Evolutionary conservation across 1,284 basidiomycete species (phyloP).

Genomic region (Ceratobasidium sp.): DNA sequence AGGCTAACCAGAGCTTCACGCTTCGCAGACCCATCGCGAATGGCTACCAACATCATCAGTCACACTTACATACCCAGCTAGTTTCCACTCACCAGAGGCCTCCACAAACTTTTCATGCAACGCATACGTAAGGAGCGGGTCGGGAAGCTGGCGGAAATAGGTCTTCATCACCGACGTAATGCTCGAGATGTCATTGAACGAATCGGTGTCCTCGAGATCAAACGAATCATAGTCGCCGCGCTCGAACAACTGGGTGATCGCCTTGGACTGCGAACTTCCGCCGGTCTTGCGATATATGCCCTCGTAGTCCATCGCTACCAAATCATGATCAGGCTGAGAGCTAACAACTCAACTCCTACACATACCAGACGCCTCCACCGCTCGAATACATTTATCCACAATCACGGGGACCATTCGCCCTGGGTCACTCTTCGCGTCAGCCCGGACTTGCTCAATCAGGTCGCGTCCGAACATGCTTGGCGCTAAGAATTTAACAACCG

Average conservation of each 20-base stretch:
- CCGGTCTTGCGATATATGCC: conserved; percentile 98
- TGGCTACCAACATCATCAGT: conserved; percentile 53
- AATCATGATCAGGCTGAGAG: background rate
- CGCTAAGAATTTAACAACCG: conserved; percentile 56
- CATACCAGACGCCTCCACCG: conserved; percentile 86
- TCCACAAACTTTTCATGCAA: conserved; percentile 91
- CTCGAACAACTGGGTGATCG: conserved; percentile 95
- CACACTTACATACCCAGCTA: background rate
- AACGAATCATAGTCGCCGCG: conserved; percentile 88
- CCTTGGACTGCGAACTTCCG: conserved; percentile 90
- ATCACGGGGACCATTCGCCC: conserved; percentile 78
- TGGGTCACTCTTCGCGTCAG: conserved; percentile 71
- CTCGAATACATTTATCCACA: conserved; percentile 94
- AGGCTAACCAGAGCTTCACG: conserved; percentile 72
- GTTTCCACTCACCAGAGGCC: conserved; percentile 63
- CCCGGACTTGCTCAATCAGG: conserved; percentile 81
- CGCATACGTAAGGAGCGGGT: conserved; percentile 90
- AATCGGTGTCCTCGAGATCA: conserved; percentile 85
- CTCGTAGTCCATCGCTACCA: conserved; percentile 85
- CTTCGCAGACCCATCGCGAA: conserved; percentile 72
- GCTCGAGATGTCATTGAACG: conserved; percentile 97
- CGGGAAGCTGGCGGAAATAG: conserved; percentile 92
- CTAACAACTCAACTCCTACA: conserved; percentile 39
- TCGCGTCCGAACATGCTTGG: conserved; percentile 93
- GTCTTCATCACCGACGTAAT: conserved; percentile 97